Evolutionary conservation across 352 stramenopile species (phyloP).

Genomic region (Pythium coloratum): DNA sequence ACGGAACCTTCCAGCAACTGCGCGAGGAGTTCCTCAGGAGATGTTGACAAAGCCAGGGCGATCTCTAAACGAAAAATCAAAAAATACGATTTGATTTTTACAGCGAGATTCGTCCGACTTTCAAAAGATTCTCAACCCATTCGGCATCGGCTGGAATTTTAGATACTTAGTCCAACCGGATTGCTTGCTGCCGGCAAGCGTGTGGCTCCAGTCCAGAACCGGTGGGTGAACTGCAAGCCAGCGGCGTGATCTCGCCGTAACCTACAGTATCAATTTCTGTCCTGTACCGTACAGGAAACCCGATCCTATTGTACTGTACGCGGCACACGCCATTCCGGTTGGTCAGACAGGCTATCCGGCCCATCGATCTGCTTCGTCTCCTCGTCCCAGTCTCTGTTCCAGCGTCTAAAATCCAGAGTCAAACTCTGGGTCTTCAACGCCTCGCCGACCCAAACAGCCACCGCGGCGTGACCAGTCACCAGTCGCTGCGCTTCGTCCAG

Average conservation of each 20-base stretch:
- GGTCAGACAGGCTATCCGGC: not conserved
- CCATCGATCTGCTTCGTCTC: constrained; percentile 1
- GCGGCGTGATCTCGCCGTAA: not conserved
- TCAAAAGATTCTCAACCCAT: not conserved
- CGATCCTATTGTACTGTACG: not conserved
- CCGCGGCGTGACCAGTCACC: not conserved
- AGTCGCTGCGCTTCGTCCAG: not conserved
- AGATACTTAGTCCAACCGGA: not conserved
- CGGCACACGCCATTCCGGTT: not conserved
- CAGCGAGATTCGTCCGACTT: not conserved
- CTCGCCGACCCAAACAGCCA: constrained; percentile 8
- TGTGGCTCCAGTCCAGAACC: not conserved
- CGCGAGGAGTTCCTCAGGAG: constrained; percentile 1
- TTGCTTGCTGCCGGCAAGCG: not conserved
- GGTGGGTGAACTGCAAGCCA: constrained; percentile 3
- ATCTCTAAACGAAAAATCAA: constrained; percentile 6
- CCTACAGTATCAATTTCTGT: constrained; percentile 1
- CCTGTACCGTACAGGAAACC: not conserved
- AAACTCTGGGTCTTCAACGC: constrained; percentile 18
- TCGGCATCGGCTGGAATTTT: not conserved
- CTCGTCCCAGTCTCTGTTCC: not conserved
- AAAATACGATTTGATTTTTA: not conserved
- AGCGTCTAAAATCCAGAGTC: not conserved
- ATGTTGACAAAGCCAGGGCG: not conserved
- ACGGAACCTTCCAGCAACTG: constrained; percentile 27